phyloP scores from a whole-genome alignment of 2,329 filamentous ascomycete genomes.

The Claviceps lovelessii region DNA sequence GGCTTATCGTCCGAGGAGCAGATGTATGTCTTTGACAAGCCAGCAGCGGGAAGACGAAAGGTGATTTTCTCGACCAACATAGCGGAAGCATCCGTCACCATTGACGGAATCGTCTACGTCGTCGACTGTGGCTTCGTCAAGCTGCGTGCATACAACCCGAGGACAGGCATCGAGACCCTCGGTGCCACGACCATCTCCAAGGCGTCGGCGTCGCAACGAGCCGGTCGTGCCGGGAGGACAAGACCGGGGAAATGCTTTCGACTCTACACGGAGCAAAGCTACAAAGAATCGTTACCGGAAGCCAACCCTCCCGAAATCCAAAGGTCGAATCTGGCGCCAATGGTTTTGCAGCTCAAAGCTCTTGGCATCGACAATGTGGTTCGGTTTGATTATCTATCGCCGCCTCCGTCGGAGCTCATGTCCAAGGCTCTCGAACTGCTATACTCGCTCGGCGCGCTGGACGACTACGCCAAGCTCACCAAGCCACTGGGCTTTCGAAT shows the following conservation, averaged over 20 bases:
- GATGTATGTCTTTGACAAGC: constrained; percentile 83
- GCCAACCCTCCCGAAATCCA: constrained; percentile 81
- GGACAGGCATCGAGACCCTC: constrained; percentile 74
- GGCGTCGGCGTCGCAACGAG: constrained; percentile 81
- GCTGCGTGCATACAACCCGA: constrained; percentile 69
- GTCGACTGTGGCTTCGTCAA: constrained; percentile 88
- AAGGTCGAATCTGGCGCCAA: constrained; percentile 75
- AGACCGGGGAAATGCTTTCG: constrained; percentile 87
- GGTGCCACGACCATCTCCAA: constrained; percentile 73
- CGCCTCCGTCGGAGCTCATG: constrained; percentile 73
- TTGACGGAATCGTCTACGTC: constrained; percentile 82
- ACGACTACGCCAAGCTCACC: constrained; percentile 81
- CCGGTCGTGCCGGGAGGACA: constrained; percentile 79
- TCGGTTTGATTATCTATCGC: constrained; percentile 75
- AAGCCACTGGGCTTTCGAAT: constrained; percentile 76
- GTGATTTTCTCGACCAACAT: constrained; percentile 93
- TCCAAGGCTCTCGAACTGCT: constrained; percentile 77
- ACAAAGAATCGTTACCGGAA: constrained; percentile 44
- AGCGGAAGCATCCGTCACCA: constrained; percentile 88
- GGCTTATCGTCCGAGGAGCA: constrained; percentile 83
- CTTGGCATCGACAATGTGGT: constrained; percentile 90
- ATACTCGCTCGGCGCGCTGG: constrained; percentile 72
- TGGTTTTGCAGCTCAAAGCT: constrained; percentile 83
- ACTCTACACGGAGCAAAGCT: constrained; percentile 70
- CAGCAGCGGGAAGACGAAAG: constrained; percentile 71